A percentile compares a stretch with the other conserved stretches of the same genome.
Conservation (phyloP, 139 green algal species). For the Microglena sp. region DNA sequence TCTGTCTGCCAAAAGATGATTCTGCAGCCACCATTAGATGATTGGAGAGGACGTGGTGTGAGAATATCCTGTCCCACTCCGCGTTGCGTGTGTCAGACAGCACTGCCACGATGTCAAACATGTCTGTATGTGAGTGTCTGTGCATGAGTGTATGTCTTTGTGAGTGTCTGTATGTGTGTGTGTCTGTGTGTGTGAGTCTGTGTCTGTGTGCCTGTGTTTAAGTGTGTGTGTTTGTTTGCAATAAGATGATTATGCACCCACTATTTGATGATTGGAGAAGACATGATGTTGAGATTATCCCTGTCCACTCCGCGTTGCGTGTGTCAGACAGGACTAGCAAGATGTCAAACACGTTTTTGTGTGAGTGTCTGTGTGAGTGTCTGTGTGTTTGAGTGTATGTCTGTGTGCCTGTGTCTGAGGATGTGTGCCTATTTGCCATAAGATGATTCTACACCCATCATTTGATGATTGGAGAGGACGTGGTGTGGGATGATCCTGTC, state of each 20-base stretch:
- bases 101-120: constrained; percentile 88
- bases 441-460: too few species aligned
- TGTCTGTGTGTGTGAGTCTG: background rate
- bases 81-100: constrained; percentile 53
- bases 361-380: background rate
- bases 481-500: too few species aligned
- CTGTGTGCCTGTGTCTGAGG: background rate
- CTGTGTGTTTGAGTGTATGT: background rate
- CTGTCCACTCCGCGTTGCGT: constrained; percentile 56
- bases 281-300: constrained; percentile 61
- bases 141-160: background rate
- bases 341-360: constrained; percentile 20
- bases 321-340: constrained; percentile 68
- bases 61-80: constrained; percentile 69
- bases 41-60: too few species aligned
- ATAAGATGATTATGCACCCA: too few species aligned
- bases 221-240: background rate
- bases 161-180: constrained; percentile 2
- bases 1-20: too few species aligned
- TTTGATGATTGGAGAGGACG: too few species aligned
- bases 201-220: background rate
- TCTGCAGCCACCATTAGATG: too few species aligned
- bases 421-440: background rate
- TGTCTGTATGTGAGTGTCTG: too few species aligned
- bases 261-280: too few species aligned